A percentile compares a stretch with the other conserved stretches of the same genome.
Conservation (phyloP, 179 eudicot genomes). For the Vitellaria paradoxa region DNA sequence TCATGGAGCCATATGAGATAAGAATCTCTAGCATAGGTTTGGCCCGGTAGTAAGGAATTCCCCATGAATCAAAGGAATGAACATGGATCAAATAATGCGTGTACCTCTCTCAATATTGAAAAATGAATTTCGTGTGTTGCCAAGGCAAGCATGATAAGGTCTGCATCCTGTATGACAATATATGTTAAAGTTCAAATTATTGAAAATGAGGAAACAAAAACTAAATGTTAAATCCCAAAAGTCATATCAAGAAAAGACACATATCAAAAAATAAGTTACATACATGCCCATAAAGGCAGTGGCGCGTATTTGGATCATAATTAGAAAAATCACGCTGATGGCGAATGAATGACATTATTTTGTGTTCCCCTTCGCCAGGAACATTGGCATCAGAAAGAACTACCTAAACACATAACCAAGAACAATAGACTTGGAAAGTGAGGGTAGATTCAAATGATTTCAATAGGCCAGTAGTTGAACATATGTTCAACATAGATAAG, state of each 20-base stretch:
- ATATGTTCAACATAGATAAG: not conserved
- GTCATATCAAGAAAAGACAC: not conserved
- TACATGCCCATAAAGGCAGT: slow-evolving; percentile 96
- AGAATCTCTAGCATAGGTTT: too few relatives aligned
- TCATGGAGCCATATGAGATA: too few relatives aligned
- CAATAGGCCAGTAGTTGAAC: not conserved
- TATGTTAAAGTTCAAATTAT: not conserved
- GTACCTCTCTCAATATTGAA: slow-evolving; percentile 90
- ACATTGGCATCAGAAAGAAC: slow-evolving; percentile 95
- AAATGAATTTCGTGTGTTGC: slow-evolving; percentile 98
- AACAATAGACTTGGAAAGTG: not conserved
- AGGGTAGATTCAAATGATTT: not conserved
- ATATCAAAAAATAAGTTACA: slow-evolving; percentile 9
- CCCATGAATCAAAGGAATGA: not conserved
- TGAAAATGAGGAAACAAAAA: too few relatives aligned
- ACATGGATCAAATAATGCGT: too few relatives aligned
- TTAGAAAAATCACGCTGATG: slow-evolving; percentile 88
- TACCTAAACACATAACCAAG: slow-evolving; percentile 46
- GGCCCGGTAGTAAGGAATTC: not conserved
- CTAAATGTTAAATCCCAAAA: not conserved
- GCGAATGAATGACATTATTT: slow-evolving; percentile 90
- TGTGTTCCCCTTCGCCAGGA: slow-evolving; percentile 99
- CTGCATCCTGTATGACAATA: slow-evolving; percentile 68
- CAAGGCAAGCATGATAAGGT: slow-evolving; percentile 87
- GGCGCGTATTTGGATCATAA: slow-evolving; percentile 91